These are phyloP conservation scores for Scedosporium apiospermum DNA, from an alignment of 2,329 filamentous ascomycete species.

Conservation along the genomic window DNA sequence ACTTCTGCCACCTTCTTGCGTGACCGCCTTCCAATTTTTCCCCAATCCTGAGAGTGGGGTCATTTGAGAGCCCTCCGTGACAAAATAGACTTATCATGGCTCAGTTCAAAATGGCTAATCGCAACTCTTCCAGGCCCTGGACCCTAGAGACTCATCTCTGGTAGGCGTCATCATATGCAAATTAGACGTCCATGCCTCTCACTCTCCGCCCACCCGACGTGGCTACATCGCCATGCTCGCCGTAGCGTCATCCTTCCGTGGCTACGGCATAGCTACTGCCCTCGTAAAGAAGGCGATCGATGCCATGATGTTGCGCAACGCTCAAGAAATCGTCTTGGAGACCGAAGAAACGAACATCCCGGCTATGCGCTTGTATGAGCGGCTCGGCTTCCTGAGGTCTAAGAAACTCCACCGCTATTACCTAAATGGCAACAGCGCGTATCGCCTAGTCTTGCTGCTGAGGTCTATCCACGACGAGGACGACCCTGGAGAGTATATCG, in stretches of 20 bases:
- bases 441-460: constrained; percentile 73
- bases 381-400: constrained; percentile 81
- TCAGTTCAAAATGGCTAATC: neutral
- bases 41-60: neutral
- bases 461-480: constrained; percentile 40
- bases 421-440: constrained; percentile 91
- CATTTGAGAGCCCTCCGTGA: neutral
- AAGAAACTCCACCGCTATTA: constrained; percentile 95
- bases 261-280: constrained; percentile 77
- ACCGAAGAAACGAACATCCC: constrained; percentile 89
- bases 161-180: constrained; percentile 93
- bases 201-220: constrained; percentile 62
- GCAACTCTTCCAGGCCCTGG: constrained; percentile 38
- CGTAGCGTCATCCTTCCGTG: constrained; percentile 70
- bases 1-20: neutral
- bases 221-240: constrained; percentile 99
- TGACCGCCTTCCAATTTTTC: neutral
- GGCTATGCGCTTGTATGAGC: constrained; percentile 86
- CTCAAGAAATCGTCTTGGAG: constrained; percentile 92
- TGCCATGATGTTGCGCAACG: constrained; percentile 72
- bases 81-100: neutral
- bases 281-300: constrained; percentile 88
- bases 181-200: constrained; percentile 78
- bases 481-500: constrained; percentile 23
- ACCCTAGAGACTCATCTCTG: constrained; percentile 52